phyloP scores from a whole-genome alignment of 306 rosid species.

The Echinosophora koreensis region DNA sequence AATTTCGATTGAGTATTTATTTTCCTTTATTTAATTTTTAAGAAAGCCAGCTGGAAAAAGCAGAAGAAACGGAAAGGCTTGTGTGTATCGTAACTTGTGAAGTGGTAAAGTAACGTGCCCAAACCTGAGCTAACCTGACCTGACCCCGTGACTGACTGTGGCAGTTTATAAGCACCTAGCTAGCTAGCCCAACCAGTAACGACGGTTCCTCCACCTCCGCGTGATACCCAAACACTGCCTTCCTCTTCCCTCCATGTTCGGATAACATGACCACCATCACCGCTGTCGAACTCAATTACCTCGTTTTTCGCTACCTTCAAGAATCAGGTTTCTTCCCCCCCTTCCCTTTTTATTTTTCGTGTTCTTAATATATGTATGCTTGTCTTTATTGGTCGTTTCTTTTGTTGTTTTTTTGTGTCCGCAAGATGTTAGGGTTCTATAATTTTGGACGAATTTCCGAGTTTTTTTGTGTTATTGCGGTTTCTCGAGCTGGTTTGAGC shows the following conservation, averaged over 20 bases:
- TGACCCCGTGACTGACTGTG: constrained; percentile 5
- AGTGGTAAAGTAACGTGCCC: not conserved
- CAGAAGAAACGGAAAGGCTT: not conserved
- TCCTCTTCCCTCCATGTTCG: not conserved
- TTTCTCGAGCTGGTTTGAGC: constrained; percentile 36
- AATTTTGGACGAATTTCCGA: constrained; percentile 21
- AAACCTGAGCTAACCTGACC: not conserved
- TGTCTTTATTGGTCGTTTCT: not conserved
- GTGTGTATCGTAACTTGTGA: too few relatives aligned
- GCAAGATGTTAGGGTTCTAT: constrained; percentile 30
- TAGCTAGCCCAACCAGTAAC: not conserved
- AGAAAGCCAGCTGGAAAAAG: not conserved
- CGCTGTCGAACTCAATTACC: constrained; percentile 86
- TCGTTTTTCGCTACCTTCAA: constrained; percentile 89
- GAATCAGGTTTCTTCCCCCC: constrained; percentile 73
- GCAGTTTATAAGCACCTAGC: not conserved
- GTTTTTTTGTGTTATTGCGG: not conserved
- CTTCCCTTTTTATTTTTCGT: not conserved
- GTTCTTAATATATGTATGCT: not conserved
- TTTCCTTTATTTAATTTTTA: too few relatives aligned
- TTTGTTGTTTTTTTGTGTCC: not conserved
- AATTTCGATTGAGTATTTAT: too few relatives aligned
- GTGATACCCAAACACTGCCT: not conserved
- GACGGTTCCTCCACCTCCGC: not conserved
- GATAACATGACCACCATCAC: constrained; percentile 71